Conservation (phyloP, 106 monocot species). For the Dendrobium officinale region DNA sequence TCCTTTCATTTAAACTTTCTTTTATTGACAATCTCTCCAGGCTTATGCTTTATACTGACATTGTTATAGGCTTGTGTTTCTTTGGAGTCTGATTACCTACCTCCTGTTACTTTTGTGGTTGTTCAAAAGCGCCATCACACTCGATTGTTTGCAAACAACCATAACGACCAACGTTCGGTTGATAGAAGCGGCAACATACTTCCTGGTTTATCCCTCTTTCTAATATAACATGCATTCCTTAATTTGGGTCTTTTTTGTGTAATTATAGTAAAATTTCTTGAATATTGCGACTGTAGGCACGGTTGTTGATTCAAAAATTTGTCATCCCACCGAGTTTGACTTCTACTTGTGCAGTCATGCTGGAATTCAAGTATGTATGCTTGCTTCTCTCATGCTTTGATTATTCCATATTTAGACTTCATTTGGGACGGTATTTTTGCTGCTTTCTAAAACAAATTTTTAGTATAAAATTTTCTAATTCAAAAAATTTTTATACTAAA, state of each 20-base stretch:
- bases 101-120: constrained; percentile 69
- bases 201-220: constrained; percentile 32
- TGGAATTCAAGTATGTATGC: constrained; percentile 31
- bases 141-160: constrained; percentile 1
- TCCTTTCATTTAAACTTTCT: not conserved
- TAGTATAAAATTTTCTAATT: too few species aligned
- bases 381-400: not conserved
- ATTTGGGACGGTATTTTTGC: too few species aligned
- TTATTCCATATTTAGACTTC: too few species aligned
- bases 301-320: constrained; percentile 42
- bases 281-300: constrained; percentile 23
- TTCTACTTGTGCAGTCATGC: constrained; percentile 52
- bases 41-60: not conserved
- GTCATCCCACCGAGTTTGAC: constrained; percentile 49
- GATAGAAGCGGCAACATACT: constrained; percentile 22
- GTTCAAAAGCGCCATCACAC: constrained; percentile 55
- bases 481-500: too few species aligned
- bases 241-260: not conserved
- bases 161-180: not conserved
- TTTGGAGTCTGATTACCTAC: constrained; percentile 60
- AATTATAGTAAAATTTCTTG: not conserved
- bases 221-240: not conserved
- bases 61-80: constrained; percentile 54
- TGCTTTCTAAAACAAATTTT: too few species aligned
- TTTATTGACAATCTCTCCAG: not conserved